Percentiles rank a stretch among this genome's conserved stretches.
These are phyloP conservation scores for Chlorophyllum brunneum DNA, from an alignment of 768 basidiomycete species.

Conservation along the genomic window DNA sequence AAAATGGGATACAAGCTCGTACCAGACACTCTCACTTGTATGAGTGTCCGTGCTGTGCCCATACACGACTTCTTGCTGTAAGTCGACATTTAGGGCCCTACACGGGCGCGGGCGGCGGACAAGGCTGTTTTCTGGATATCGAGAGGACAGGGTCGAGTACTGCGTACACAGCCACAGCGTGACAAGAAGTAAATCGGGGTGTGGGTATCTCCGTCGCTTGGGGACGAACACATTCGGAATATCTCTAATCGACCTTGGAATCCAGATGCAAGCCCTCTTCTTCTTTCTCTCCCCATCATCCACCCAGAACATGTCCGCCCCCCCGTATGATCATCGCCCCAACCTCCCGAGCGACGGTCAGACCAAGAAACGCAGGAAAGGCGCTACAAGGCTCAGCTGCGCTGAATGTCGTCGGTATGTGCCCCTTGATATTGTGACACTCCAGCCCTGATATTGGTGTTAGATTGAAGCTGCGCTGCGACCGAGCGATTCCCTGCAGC, in stretches of 20 bases:
- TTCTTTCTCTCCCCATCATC: slow-evolving; percentile 22
- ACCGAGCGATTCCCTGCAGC: slow-evolving; percentile 72
- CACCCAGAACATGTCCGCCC: slow-evolving; percentile 29
- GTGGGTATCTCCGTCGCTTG: slow-evolving; percentile 3
- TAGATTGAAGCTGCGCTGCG: slow-evolving; percentile 70
- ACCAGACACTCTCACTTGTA: background rate
- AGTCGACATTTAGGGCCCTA: background rate
- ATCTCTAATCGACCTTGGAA: slow-evolving; percentile 7
- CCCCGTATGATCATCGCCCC: slow-evolving; percentile 27
- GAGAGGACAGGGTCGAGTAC: background rate
- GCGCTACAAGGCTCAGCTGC: slow-evolving; percentile 74
- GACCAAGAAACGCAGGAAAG: slow-evolving; percentile 60
- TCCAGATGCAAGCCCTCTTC: slow-evolving; percentile 5
- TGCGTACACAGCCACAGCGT: slow-evolving; percentile 8
- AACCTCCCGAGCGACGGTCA: slow-evolving; percentile 25
- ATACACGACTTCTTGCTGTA: background rate
- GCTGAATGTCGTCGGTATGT: slow-evolving; percentile 73
- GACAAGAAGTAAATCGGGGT: slow-evolving; percentile 11
- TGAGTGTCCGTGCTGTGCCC: background rate
- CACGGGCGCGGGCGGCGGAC: background rate
- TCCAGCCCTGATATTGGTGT: too few relatives aligned
- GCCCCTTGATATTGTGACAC: too few relatives aligned
- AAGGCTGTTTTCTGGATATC: background rate
- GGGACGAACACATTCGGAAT: background rate
- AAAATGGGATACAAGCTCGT: background rate